A percentile compares a stretch with the other conserved stretches of the same genome.
These are phyloP conservation scores for Fusarium sp. DNA, from an alignment of 2,329 filamentous ascomycete genomes.

Conservation along the genomic window DNA sequence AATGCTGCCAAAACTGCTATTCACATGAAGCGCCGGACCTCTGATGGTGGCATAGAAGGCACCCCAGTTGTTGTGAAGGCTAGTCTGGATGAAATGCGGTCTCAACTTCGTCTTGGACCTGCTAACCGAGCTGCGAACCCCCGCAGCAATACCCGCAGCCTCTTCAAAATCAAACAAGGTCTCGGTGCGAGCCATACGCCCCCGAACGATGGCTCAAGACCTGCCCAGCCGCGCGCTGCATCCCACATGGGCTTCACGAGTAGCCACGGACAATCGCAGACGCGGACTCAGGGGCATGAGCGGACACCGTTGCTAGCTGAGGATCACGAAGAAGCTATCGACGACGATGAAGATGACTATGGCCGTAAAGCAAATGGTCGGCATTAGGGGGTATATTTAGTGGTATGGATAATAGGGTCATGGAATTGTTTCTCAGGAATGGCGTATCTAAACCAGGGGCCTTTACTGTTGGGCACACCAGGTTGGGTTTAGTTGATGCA, in stretches of 20 bases:
- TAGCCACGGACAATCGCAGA: background rate
- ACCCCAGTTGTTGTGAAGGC: slow-evolving; percentile 65
- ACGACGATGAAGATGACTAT: slow-evolving; percentile 19
- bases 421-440: background rate
- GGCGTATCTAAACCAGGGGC: background rate
- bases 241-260: slow-evolving; percentile 38
- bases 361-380: slow-evolving; percentile 37
- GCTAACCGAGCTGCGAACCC: slow-evolving; percentile 74
- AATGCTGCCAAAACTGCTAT: slow-evolving; percentile 63
- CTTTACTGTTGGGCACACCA: background rate
- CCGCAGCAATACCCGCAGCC: slow-evolving; percentile 65
- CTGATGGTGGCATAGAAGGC: slow-evolving; percentile 61
- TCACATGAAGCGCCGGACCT: slow-evolving; percentile 68
- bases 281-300: slow-evolving; percentile 35
- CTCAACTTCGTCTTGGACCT: slow-evolving; percentile 72
- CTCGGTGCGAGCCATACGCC: slow-evolving; percentile 31
- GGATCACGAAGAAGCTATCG: slow-evolving; percentile 33
- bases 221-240: slow-evolving; percentile 31
- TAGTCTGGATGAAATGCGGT: slow-evolving; percentile 69
- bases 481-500: background rate
- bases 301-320: slow-evolving; percentile 45
- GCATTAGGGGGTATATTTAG: slow-evolving; percentile 1
- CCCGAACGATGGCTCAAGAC: slow-evolving; percentile 20
- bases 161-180: slow-evolving; percentile 72
- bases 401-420: slow-evolving; percentile 3